Base-by-base conservation (phyloP, 345 rosid species). In the Ricinus communis region DNA sequence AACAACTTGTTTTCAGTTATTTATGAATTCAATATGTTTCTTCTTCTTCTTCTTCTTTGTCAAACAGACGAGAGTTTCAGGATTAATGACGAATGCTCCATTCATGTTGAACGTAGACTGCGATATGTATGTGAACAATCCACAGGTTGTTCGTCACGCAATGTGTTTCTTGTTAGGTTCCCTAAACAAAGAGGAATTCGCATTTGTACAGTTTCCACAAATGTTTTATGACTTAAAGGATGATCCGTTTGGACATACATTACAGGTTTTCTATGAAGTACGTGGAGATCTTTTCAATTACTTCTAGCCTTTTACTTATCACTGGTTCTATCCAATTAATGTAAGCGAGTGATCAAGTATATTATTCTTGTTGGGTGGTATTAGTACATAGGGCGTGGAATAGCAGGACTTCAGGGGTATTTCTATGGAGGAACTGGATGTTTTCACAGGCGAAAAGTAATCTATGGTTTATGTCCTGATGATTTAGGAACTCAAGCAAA, bases 81-180 rank as follows among this genome's bases (percentile, higher is more conserved):
- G 95, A 21, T 22, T 86, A 76, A 79, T 88, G 85, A 87, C 90
- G 11, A 90, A 90, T 63, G 90, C 98, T 2, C 90, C 95, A 0
- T 81, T 79, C 82, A 87, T 91, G 85, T 68, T 91, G 52, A 93
- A 91, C 70, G 85, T 93, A 21, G 97, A 93, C 66, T 93, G 96
- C 22, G 96, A 91, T 62, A 89, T 86, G 90, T 89, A 58, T 57
- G 90, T 22, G 0, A 84, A 87, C 68, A 86, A 87, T 71, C 84
- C 93, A 3, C 64, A 82, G 13, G 76, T 83, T 54, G 62, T 87
- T 64, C 59, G 63, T 14, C 85, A 80, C 43, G 90, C 95, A 19
- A 79, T 83, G 82, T 90, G 92, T 65, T 55, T 81, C 12, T 75
- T 87, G 25, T 66, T 87, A 0, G 76, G 72, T 0, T 60, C 83